Evolutionary conservation across 2,329 filamentous ascomycete genomes (phyloP).

Genomic region (Xylariaceae sp.): DNA sequence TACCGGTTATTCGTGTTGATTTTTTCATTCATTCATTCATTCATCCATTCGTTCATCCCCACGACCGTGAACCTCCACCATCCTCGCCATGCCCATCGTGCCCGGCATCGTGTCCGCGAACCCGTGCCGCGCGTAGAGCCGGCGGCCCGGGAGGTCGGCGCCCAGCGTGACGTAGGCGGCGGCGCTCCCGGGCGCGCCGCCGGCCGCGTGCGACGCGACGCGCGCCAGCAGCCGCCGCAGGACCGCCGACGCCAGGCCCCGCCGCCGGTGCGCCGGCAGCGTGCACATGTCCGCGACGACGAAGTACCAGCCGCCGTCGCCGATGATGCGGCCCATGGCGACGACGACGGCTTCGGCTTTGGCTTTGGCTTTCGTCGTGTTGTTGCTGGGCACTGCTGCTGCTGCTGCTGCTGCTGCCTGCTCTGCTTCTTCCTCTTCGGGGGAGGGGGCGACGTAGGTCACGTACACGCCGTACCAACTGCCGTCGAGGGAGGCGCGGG

Average conservation of each 20-base stretch:
- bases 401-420: too few relatives aligned
- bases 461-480: too few relatives aligned
- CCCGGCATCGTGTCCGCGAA: slow-evolving; percentile 32
- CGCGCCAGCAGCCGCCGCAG: slow-evolving; percentile 33
- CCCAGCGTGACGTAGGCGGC: slow-evolving; percentile 38
- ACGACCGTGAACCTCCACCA: slow-evolving; percentile 2
- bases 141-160: slow-evolving; percentile 36
- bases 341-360: too few relatives aligned
- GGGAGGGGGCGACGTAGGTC: too few relatives aligned
- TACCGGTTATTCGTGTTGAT: too few relatives aligned
- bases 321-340: slow-evolving; percentile 43
- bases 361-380: too few relatives aligned
- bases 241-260: slow-evolving; percentile 37
- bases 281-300: slow-evolving; percentile 43
- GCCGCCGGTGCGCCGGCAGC: slow-evolving; percentile 39
- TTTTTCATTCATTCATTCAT: not conserved
- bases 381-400: too few relatives aligned
- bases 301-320: slow-evolving; percentile 45
- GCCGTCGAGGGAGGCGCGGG: too few relatives aligned
- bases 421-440: too few relatives aligned
- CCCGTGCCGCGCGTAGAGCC: slow-evolving; percentile 37
- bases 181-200: too few relatives aligned
- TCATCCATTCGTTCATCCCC: too few relatives aligned
- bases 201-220: slow-evolving; percentile 31
- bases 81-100: slow-evolving; percentile 25